Evolutionary conservation across 371 early-diverging fungal species (phyloP), one percentile per base, ranked within the genome.

Genomic region (Rhizopus delemar): DNA sequence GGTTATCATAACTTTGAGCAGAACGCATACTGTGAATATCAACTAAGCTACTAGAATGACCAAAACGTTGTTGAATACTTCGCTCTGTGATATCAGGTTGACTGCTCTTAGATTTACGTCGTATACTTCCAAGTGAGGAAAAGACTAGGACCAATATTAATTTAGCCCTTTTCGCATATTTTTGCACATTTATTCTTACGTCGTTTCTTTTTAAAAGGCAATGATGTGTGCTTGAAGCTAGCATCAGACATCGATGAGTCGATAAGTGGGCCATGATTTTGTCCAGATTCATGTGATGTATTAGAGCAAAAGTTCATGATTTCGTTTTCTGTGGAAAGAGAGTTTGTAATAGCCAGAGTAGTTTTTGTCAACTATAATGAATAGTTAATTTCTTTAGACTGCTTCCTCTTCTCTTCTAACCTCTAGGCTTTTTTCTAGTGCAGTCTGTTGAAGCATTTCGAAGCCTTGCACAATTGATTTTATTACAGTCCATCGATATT

Each of bases 361-460:
- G 56, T 58, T 28, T 51, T 57, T 7, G 62, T 39, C 62, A 63
- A 28, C 70, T 65, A 39, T 39, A 51, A n/a, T 53, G 11, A 28
- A 29, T 55, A 45, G 38, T 33, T 16, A 41, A 68, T 43, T 43
- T 58, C 61, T 70, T 79, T 74, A 8, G 29, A 5, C 12, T 43
- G 3, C 43, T 16, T 15, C 32, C 8, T 5, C 12, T 43, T 31
- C 31, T 15, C 16, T 51, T 6, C 36, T 53, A 15, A 64, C 61
- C 53, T 66, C 62, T 13, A 61, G 55, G 1, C 58, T 36, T 13
- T 63, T 81, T 71, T 16, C 73, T 56, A 53, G 73, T 43, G 48
- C 72, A 65, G 48, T 75, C 75, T 52, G 74, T 75, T 85, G 86
- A 29, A 82, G 55, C 2, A 71, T 60, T 61, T 82, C 82, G 51